Evolutionary conservation across 2,329 filamentous ascomycete species (phyloP).

Genomic region (Fusarium verticillioides): DNA sequence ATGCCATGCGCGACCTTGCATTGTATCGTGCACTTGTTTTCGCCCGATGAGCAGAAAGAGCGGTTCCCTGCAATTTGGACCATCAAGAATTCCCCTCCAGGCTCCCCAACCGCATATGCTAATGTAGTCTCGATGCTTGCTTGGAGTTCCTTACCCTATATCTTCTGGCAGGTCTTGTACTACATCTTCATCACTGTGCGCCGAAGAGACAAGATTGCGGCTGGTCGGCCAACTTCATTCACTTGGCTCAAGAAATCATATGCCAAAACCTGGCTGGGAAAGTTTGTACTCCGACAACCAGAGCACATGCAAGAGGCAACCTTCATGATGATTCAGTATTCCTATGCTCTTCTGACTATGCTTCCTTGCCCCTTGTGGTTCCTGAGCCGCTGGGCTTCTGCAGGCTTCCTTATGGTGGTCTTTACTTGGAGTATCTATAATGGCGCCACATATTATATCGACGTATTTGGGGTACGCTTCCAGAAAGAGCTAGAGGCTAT

Average conservation of each 20-base stretch:
- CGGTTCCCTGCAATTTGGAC: slow-evolving; percentile 88
- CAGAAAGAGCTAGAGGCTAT: slow-evolving; percentile 94
- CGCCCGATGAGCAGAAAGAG: slow-evolving; percentile 70
- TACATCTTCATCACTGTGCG: slow-evolving; percentile 96
- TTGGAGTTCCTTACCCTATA: slow-evolving; percentile 94
- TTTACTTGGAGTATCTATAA: slow-evolving; percentile 98
- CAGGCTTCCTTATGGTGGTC: slow-evolving; percentile 79
- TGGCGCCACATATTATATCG: slow-evolving; percentile 96
- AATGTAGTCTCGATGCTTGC: slow-evolving; percentile 85
- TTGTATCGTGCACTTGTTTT: slow-evolving; percentile 86
- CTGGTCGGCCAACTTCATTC: slow-evolving; percentile 94
- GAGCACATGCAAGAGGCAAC: slow-evolving; percentile 81
- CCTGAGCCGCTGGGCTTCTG: slow-evolving; percentile 83
- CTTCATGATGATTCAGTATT: slow-evolving; percentile 97
- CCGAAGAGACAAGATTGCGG: slow-evolving; percentile 94
- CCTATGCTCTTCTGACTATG: slow-evolving; percentile 92
- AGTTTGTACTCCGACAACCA: slow-evolving; percentile 83
- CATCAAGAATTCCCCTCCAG: slow-evolving; percentile 75
- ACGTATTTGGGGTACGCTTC: slow-evolving; percentile 96
- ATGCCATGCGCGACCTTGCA: slow-evolving; percentile 97
- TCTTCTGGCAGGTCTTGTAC: slow-evolving; percentile 91
- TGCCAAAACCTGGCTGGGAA: slow-evolving; percentile 88
- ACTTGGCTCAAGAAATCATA: slow-evolving; percentile 97
- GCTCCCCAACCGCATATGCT: slow-evolving; percentile 82
- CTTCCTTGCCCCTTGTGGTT: slow-evolving; percentile 96